These are phyloP conservation scores for Durotheca rogersii DNA, from an alignment of 495 filamentous ascomycete genomes.

Conservation along the genomic window DNA sequence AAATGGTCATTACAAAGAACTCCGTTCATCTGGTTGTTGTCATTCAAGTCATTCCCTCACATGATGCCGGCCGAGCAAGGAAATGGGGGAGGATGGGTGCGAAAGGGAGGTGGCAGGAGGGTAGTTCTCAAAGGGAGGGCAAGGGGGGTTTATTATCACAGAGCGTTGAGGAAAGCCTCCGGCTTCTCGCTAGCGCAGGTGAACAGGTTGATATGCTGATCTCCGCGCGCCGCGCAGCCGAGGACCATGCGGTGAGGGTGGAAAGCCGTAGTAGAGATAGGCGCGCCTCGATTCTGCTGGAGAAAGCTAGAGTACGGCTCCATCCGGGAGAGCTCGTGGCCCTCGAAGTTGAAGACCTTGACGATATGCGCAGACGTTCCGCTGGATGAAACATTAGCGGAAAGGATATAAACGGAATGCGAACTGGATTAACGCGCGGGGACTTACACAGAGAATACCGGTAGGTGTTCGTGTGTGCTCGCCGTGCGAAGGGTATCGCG, in stretches of 20 bases:
- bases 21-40: too few relatives aligned
- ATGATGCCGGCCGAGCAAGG: too few relatives aligned
- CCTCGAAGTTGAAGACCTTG: slow-evolving; percentile 87
- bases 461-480: slow-evolving; percentile 93
- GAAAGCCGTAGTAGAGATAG: slow-evolving; percentile 88
- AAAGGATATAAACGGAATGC: neutral
- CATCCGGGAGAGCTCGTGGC: slow-evolving; percentile 69
- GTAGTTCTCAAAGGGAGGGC: too few relatives aligned
- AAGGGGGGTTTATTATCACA: neutral
- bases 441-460: slow-evolving; percentile 92
- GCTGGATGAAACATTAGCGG: slow-evolving; percentile 42
- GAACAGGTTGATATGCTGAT: slow-evolving; percentile 73
- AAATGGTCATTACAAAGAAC: too few relatives aligned
- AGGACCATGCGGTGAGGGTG: slow-evolving; percentile 94
- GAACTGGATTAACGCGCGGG: neutral
- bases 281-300: slow-evolving; percentile 69
- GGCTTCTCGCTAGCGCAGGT: slow-evolving; percentile 52
- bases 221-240: slow-evolving; percentile 73
- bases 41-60: too few relatives aligned
- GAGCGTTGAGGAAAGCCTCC: slow-evolving; percentile 26
- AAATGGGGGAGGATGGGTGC: too few relatives aligned
- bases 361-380: slow-evolving; percentile 85
- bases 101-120: too few relatives aligned
- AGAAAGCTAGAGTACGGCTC: slow-evolving; percentile 90
- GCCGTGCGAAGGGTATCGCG: slow-evolving; percentile 77